A percentile compares a stretch with the other conserved stretches of the same genome.
Evolutionary conservation across 352 stramenopile genomes (phyloP).

Genomic region (Globisporangium cystogenes): DNA sequence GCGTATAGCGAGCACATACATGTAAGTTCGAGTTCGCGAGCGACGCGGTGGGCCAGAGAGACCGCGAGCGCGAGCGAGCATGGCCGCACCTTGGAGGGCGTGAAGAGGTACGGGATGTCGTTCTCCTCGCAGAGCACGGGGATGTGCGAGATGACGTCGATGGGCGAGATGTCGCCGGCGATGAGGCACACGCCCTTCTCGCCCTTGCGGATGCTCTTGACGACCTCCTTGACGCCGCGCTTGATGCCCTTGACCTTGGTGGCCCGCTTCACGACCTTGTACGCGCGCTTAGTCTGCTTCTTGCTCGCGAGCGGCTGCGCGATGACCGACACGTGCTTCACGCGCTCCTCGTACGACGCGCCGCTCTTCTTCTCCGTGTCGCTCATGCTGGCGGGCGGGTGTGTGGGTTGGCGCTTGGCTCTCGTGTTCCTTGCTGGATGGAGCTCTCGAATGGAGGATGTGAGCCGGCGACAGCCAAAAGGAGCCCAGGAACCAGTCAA

Average conservation of each 20-base stretch:
- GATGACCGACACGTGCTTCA: constrained; percentile 90
- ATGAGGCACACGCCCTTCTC: constrained; percentile 98
- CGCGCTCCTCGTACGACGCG: constrained; percentile 73
- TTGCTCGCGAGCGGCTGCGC: constrained; percentile 96
- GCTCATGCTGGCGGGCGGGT: constrained; percentile 40
- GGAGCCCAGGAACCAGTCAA: no score
- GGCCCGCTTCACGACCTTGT: constrained; percentile 95
- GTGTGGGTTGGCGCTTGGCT: neutral
- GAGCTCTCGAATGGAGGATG: no score
- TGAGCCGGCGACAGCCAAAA: no score
- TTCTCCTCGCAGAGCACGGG: constrained; percentile 98
- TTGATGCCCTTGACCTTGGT: constrained; percentile 96
- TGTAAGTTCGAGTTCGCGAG: no score
- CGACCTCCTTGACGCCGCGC: constrained; percentile 99
- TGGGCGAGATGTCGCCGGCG: constrained; percentile 99
- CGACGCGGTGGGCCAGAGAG: neutral
- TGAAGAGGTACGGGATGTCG: constrained; percentile 98
- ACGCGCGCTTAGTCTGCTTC: constrained; percentile 93
- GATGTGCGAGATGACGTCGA: constrained; percentile 99
- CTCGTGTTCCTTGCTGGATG: no score
- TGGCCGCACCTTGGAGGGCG: constrained; percentile 88
- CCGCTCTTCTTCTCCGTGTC: constrained; percentile 57
- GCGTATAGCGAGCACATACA: no score
- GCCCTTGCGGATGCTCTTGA: constrained; percentile 97
- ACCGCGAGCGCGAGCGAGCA: no score